These are phyloP conservation scores for Theileria parva DNA, from an alignment of 169 alveolate species.

Conservation along the genomic window DNA sequence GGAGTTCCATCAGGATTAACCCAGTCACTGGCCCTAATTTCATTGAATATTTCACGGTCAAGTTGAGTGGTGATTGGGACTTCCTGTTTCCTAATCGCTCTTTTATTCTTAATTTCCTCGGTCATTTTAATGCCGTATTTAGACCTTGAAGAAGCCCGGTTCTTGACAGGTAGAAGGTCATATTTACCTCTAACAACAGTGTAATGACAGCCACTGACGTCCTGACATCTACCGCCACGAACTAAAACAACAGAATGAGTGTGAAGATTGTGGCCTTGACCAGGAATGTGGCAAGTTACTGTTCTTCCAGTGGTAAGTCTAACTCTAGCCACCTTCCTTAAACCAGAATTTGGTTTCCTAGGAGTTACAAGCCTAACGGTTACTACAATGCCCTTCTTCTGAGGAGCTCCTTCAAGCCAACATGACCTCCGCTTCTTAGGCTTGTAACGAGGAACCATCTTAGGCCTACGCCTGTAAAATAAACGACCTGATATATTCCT, in stretches of 20 bases:
- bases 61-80: conserved; percentile 68
- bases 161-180: conserved; percentile 83
- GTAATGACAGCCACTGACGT: conserved; percentile 84
- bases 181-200: conserved; percentile 82
- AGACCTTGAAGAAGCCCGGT: conserved; percentile 74
- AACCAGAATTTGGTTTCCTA: conserved; percentile 82
- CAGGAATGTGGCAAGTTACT: conserved; percentile 82
- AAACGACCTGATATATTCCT: conserved; percentile 78
- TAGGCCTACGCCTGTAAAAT: conserved; percentile 77
- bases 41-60: conserved; percentile 71
- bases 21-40: conserved; percentile 61
- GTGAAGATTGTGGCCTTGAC: conserved; percentile 82
- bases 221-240: conserved; percentile 85
- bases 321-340: conserved; percentile 83
- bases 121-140: conserved; percentile 71
- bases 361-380: conserved; percentile 81
- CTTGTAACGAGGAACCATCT: conserved; percentile 77
- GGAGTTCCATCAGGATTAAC: conserved; percentile 62
- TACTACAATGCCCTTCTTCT: conserved; percentile 76
- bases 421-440: conserved; percentile 79
- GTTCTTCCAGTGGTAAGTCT: conserved; percentile 80
- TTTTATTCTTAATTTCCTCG: conserved; percentile 40
- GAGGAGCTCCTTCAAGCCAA: conserved; percentile 83
- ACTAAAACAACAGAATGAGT: conserved; percentile 82
- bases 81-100: conserved; percentile 64